Base-by-base conservation (phyloP, 1,284 basidiomycete species). In the Fomitopsis palustris region DNA sequence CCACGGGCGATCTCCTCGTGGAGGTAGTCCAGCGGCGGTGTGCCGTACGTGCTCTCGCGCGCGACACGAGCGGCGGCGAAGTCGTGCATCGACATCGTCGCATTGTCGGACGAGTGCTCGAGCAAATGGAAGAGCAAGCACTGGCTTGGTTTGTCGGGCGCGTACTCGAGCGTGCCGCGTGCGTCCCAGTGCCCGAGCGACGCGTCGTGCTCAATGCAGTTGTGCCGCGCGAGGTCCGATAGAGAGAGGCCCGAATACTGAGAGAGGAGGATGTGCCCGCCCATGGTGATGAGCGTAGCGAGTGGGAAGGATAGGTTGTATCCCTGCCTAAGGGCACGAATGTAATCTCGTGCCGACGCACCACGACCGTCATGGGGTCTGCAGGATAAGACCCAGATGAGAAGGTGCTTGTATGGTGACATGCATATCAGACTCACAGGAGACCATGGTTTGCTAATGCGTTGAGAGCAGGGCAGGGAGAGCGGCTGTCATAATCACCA, bases 401-500 rank as follows among this genome's bases (percentile, higher is more conserved):
- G 38, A 3, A 21, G 9, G 16, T 21, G 55, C 12, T 12, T 7
- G 2, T 9, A 37, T 21, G 39, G 19, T 53, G 4, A 3, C 8
- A 16, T 10, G 35, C 17, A 31, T 47, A 3, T 2, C 6, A 4
- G 29, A 58, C 60, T 33, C 33, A 61, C 60, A 81, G 60, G n/a
- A 72, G 80, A 14, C 78, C 75, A 31, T 81, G 79, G 58, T 80
- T 80, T 0, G 79, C 79, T 6, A 81, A 68, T 3, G 78, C 67
- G 61, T 82, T 82, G 21, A 81, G 65, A 0, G 78, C 84, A 4
- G 84, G 80, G 56, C 80, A 81, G 2, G 80, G 81, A 1, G 78
- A 75, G 25, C 86, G 67, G 25, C 53, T 56, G 29, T 71, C 68
- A 9, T 14, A 43, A 19, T 55, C 59, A 4, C 63, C 60, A 19